Conservation (phyloP, 2,329 filamentous ascomycete species). For the Westerdykella aurantiaca region DNA sequence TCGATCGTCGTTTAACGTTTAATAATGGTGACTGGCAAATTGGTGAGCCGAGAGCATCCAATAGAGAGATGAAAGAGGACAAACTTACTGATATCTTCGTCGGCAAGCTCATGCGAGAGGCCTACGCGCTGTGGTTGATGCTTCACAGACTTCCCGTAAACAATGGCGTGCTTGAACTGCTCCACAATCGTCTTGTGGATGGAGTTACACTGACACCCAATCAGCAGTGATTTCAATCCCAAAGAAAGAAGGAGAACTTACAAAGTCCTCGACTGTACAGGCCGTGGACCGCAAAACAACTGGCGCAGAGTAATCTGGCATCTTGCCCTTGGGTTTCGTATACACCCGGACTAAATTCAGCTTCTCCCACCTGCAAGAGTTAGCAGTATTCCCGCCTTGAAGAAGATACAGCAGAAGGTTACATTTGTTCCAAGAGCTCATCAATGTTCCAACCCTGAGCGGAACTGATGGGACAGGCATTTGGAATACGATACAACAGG, state of each 20-base stretch:
- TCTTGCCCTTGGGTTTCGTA: conserved; percentile 93
- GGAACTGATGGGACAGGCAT: conserved; percentile 93
- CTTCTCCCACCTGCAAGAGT: conserved; percentile 65
- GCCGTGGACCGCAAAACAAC: conserved; percentile 79
- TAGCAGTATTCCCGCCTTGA: not conserved
- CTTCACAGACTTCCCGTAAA: conserved; percentile 97
- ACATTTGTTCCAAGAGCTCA: conserved; percentile 91
- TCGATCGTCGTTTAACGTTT: conserved; percentile 31
- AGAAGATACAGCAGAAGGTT: not conserved
- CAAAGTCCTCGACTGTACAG: conserved; percentile 94
- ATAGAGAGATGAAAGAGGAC: conserved; percentile 4
- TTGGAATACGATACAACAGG: conserved; percentile 90
- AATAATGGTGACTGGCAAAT: conserved; percentile 38
- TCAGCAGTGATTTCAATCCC: conserved; percentile 30
- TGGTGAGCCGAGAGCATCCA: conserved; percentile 19
- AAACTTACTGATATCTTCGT: conserved; percentile 88
- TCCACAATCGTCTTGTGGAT: conserved; percentile 96
- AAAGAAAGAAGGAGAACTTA: conserved; percentile 48
- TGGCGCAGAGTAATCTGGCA: conserved; percentile 86
- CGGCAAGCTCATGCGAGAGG: conserved; percentile 80
- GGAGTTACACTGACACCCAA: conserved; percentile 68
- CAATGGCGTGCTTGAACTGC: conserved; percentile 89
- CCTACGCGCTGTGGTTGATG: conserved; percentile 97
- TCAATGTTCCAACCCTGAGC: conserved; percentile 96
- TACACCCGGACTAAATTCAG: conserved; percentile 87